phyloP scores from a whole-genome alignment of 176 grass and related monocot genomes.

The Oryza brachyantha region DNA sequence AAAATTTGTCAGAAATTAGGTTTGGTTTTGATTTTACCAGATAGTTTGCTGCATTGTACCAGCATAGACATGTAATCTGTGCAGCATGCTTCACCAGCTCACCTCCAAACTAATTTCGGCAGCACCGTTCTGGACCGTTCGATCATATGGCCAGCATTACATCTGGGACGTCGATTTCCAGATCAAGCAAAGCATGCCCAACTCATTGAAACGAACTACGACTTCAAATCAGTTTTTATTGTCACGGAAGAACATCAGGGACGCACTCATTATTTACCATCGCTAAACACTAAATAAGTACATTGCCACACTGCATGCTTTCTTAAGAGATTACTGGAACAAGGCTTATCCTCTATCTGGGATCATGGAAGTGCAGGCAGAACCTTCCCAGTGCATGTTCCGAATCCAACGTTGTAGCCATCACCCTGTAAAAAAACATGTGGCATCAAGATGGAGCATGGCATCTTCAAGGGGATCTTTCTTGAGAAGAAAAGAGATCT shows the following conservation, averaged over 20 bases:
- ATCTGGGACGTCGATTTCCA: background rate
- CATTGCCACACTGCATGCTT: background rate
- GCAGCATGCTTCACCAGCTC: background rate
- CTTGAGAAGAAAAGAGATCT: background rate
- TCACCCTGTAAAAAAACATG: conserved; percentile 53
- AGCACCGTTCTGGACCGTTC: background rate
- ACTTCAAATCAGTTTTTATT: background rate
- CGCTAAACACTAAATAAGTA: background rate
- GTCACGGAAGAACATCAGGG: background rate
- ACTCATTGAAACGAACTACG: background rate
- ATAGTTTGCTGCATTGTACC: background rate
- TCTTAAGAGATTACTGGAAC: conserved; percentile 2
- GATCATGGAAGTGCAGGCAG: conserved; percentile 61
- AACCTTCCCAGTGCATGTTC: conserved; percentile 73
- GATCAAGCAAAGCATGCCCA: background rate
- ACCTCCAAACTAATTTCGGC: background rate
- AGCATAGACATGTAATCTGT: background rate
- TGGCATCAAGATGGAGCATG: background rate
- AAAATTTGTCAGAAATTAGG: too few species aligned
- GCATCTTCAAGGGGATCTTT: background rate
- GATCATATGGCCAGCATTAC: background rate
- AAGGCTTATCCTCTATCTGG: background rate
- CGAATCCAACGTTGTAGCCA: conserved; percentile 85
- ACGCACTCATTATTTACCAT: background rate
- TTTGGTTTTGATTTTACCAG: conserved; percentile 2